Evolutionary conservation across 2,329 filamentous ascomycete species (phyloP).

Genomic region (Sphaerulina populicola): DNA sequence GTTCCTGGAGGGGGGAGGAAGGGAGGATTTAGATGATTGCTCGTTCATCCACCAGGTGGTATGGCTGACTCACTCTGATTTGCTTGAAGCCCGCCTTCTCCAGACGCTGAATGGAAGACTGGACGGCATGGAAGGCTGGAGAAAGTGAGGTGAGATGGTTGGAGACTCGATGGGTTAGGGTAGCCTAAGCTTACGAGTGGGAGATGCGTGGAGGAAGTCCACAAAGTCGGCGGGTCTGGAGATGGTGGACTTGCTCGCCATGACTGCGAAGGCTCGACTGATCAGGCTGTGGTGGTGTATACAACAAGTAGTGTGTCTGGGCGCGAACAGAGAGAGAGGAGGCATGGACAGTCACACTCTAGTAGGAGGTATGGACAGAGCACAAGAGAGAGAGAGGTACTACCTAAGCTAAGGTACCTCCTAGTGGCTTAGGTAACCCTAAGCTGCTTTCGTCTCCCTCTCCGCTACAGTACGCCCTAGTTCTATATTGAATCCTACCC

Average conservation of each 20-base stretch:
- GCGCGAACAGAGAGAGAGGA: not conserved
- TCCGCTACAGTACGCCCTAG: too few species aligned
- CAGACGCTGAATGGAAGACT: conserved; percentile 65
- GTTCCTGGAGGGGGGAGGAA: conserved; percentile 49
- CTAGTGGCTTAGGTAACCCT: too few species aligned
- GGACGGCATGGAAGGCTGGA: conserved; percentile 86
- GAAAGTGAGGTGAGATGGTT: too few species aligned
- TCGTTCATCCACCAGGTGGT: too few species aligned
- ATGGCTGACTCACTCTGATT: conserved; percentile 52
- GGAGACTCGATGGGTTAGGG: too few species aligned
- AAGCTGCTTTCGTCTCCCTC: too few species aligned
- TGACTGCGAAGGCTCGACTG: conserved; percentile 15
- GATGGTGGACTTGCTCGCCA: conserved; percentile 33
- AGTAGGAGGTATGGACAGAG: too few species aligned
- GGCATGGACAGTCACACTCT: not conserved
- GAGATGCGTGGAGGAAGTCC: conserved; percentile 88
- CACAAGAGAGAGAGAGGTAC: too few species aligned
- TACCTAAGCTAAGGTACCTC: too few species aligned
- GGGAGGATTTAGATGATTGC: conserved; percentile 4
- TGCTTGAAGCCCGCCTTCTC: conserved; percentile 76
- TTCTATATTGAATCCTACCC: too few species aligned
- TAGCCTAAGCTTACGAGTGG: conserved; percentile 81
- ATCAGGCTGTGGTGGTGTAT: not conserved
- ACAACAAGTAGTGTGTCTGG: not conserved
- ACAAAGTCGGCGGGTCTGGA: conserved; percentile 68